Conservation (phyloP, 306 rosid species). For the Nissolia schottii region DNA sequence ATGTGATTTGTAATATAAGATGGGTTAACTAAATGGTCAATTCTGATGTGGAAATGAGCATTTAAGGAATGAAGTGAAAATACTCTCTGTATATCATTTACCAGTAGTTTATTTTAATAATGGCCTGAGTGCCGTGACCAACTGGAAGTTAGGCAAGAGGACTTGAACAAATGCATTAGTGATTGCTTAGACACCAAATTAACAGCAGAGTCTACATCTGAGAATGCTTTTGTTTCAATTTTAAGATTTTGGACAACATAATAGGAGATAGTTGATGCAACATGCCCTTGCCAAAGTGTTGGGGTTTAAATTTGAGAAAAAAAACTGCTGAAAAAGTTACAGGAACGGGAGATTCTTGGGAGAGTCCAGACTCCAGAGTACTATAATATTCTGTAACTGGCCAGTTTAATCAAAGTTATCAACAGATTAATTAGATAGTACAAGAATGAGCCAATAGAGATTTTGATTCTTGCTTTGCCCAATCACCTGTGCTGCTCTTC, state of each 20-base stretch:
- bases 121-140: conserved; percentile 20
- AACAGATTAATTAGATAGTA: conserved; percentile 21
- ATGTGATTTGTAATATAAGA: not conserved
- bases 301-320: conserved; percentile 17
- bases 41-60: conserved; percentile 4
- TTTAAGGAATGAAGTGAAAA: conserved; percentile 20
- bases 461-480: conserved; percentile 37
- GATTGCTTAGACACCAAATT: conserved; percentile 1
- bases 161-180: conserved; percentile 23
- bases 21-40: conserved; percentile 14
- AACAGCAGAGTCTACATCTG: conserved; percentile 3
- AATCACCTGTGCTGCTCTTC: conserved; percentile 22
- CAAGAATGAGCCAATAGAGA: conserved; percentile 15
- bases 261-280: conserved; percentile 26
- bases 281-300: conserved; percentile 3
- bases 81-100: conserved; percentile 18
- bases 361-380: conserved; percentile 16
- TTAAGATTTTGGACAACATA: not conserved
- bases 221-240: conserved; percentile 12
- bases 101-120: conserved; percentile 24
- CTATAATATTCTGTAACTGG: conserved; percentile 20
- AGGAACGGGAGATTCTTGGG: conserved; percentile 27
- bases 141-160: conserved; percentile 11
- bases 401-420: conserved; percentile 42
- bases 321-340: not conserved